These are phyloP conservation scores for Schizophyllum commune DNA, from an alignment of 1,284 basidiomycete genomes.

Conservation along the genomic window DNA sequence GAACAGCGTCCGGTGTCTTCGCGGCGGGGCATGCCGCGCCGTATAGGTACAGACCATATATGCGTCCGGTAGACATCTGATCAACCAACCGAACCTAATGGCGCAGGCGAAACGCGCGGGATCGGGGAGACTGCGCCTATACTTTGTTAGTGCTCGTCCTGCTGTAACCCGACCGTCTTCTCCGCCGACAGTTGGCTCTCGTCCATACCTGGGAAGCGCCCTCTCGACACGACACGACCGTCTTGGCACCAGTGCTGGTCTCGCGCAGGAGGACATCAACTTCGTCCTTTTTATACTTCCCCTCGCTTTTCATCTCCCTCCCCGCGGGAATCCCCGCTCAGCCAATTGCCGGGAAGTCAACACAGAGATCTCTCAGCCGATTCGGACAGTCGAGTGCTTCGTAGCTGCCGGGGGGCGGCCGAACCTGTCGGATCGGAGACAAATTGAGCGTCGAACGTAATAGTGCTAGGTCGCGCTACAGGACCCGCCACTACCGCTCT, in stretches of 20 bases:
- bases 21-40: neutral
- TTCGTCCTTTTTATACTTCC: neutral
- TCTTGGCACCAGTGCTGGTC: neutral
- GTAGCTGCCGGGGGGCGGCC: neutral
- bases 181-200: neutral
- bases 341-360: neutral
- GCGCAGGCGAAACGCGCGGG: neutral
- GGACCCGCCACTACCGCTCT: neutral
- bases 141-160: neutral
- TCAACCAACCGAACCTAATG: neutral
- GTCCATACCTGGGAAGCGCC: neutral
- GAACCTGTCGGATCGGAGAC: neutral
- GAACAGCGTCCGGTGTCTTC: neutral
- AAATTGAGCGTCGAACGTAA: neutral
- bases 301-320: neutral
- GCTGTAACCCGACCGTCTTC: neutral
- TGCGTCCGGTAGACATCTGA: neutral
- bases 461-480: neutral
- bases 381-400: neutral
- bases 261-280: neutral
- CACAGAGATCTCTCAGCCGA: neutral
- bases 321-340: neutral
- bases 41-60: neutral
- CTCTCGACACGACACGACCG: neutral
- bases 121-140: neutral